Conservation (phyloP, 441 rosid genomes). For the Gossypium schwendimanii region DNA sequence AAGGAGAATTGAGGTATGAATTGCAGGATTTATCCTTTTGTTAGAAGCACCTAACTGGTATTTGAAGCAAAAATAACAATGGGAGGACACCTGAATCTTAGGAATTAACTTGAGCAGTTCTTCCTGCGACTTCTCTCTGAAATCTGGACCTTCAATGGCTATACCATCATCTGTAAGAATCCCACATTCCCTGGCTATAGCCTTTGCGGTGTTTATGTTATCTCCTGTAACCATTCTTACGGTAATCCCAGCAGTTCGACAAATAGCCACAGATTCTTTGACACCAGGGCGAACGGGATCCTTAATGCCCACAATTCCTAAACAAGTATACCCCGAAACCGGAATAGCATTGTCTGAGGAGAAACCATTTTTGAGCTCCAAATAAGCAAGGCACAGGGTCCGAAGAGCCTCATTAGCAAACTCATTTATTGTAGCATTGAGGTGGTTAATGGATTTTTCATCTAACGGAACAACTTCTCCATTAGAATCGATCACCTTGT, state of each 20-base stretch:
- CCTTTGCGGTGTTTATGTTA: slow-evolving; percentile 68
- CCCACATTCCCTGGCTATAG: slow-evolving; percentile 72
- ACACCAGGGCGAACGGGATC: slow-evolving; percentile 78
- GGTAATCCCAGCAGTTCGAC: slow-evolving; percentile 58
- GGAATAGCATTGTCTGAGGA: slow-evolving; percentile 51
- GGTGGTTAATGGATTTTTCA: slow-evolving; percentile 36
- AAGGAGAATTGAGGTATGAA: not conserved
- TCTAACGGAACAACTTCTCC: slow-evolving; percentile 59
- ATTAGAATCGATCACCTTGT: slow-evolving; percentile 42
- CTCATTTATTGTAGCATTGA: slow-evolving; percentile 45
- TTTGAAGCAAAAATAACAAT: not conserved
- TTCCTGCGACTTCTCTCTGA: slow-evolving; percentile 53
- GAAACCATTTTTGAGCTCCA: slow-evolving; percentile 46
- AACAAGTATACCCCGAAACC: slow-evolving; percentile 53
- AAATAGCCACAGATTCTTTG: slow-evolving; percentile 56
- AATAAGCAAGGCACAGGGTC: slow-evolving; percentile 59
- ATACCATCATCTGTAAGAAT: slow-evolving; percentile 65
- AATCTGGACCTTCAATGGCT: slow-evolving; percentile 68
- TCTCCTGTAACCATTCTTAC: slow-evolving; percentile 79
- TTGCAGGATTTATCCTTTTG: not conserved
- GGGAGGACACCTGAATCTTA: slow-evolving; percentile 64
- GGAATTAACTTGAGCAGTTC: slow-evolving; percentile 64
- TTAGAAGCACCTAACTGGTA: not conserved
- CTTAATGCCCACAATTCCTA: slow-evolving; percentile 68
- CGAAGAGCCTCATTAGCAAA: slow-evolving; percentile 71